Base-by-base conservation (phyloP, 257 asterid species). In the Petrea volubilis region DNA sequence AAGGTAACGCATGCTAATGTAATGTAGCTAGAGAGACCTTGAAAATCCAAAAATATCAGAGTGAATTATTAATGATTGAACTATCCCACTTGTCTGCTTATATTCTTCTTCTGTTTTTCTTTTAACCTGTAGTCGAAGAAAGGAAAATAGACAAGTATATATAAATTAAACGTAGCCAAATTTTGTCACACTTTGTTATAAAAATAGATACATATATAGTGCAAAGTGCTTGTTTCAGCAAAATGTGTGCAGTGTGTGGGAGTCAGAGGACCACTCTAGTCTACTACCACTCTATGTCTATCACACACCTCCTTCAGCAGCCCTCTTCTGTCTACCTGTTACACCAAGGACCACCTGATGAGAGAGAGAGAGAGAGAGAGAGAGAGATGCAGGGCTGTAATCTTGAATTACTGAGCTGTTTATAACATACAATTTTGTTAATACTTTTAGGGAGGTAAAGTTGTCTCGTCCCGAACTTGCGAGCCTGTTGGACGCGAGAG, bases 181-280 rank as follows among this genome's bases (percentile, higher is more conserved):
- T 15, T 7, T 40, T 46, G 44, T 28, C 31, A 46, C 18, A 12
- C 17, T 20, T 49, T 51, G 23, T 21, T 20, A 2, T 20, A 49
- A 66, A 5, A 7, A 34, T 18, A 5, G 3, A 34, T 18, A 18
- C 5, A 51, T 25, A 52, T 3, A 50, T 4, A 21, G 31, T 51
- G 59, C 21, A 51, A 51, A 11, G n/a, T 55, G 20, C 31, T 55
- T 36, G 36, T 55, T 25, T 20, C 40, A 21, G 17, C 46, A 71
- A 44, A 33, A 47, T 51, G 11, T 57, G 47, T 62, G 64, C 77
- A 51, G 29, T 24, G 8, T 34, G 31, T 49, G 47, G n/a, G 31
- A 23, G 12, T 24, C 29, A 68, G 36, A 66, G 79, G 75, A 75
- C 79, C 79, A 75, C 79, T 23, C 74, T 74, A 60, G 23, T 60